Conservation (phyloP, 139 green algal genomes). For the Chlamydomonas incerta region DNA sequence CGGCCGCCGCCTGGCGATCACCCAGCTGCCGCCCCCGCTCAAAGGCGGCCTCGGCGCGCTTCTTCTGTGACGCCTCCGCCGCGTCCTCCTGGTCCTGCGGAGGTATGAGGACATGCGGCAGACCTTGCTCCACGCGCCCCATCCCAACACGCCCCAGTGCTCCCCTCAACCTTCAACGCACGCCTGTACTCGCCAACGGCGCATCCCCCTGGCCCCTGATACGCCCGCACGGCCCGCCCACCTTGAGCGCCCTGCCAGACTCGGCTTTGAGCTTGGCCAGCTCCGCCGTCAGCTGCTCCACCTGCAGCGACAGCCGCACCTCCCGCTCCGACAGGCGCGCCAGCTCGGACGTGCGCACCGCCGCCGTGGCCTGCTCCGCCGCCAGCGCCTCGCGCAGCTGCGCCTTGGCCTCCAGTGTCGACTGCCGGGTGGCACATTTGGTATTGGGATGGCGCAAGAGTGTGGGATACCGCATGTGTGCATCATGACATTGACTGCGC, state of each 20-base stretch:
- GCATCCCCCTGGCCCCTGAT: too few relatives aligned
- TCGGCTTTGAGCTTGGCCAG: background rate
- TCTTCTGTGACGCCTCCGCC: background rate
- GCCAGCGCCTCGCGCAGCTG: constrained; percentile 19
- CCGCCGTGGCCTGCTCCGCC: background rate
- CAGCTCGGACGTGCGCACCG: background rate
- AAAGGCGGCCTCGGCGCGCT: background rate
- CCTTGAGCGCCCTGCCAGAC: background rate
- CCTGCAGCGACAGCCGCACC: constrained; percentile 1
- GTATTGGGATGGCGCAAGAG: too few relatives aligned
- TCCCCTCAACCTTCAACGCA: too few relatives aligned
- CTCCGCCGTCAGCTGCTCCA: constrained; percentile 33
- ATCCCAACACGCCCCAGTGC: too few relatives aligned
- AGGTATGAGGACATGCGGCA: too few relatives aligned
- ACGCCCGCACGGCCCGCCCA: too few relatives aligned
- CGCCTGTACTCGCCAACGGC: background rate
- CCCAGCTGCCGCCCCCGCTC: constrained; percentile 17
- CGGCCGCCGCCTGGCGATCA: constrained; percentile 13
- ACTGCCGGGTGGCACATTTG: too few relatives aligned
- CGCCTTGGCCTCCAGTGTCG: background rate
- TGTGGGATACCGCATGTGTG: too few relatives aligned
- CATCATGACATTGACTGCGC: too few relatives aligned
- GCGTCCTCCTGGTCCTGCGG: constrained; percentile 6
- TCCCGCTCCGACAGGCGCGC: constrained; percentile 1
- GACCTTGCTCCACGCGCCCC: too few relatives aligned